These are phyloP conservation scores for Arctium lappa DNA, from an alignment of 129 eudicot species.

Conservation along the genomic window DNA sequence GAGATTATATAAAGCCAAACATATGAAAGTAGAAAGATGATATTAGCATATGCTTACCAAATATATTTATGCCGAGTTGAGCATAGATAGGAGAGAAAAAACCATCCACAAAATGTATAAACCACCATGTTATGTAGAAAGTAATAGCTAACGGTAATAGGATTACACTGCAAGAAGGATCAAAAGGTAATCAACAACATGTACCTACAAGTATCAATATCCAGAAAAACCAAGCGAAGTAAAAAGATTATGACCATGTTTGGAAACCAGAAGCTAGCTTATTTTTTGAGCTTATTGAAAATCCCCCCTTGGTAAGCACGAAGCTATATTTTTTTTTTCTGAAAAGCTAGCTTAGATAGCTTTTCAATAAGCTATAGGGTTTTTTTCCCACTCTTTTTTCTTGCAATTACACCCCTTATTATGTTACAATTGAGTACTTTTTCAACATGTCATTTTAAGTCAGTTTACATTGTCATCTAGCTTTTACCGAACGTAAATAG, in stretches of 20 bases:
- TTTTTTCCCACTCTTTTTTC: background rate
- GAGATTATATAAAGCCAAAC: background rate
- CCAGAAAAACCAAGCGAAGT: background rate
- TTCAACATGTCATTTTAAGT: background rate
- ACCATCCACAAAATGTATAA: slow-evolving; percentile 79
- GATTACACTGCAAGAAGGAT: slow-evolving; percentile 60
- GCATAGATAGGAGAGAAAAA: slow-evolving; percentile 86
- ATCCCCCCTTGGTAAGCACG: background rate
- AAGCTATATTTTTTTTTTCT: too few species aligned
- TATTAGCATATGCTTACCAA: slow-evolving; percentile 43
- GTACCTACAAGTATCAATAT: background rate
- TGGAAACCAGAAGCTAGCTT: too few species aligned
- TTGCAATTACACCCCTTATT: background rate
- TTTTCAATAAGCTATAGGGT: background rate
- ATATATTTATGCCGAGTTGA: slow-evolving; percentile 73
- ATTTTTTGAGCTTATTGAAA: too few species aligned
- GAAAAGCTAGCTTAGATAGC: background rate
- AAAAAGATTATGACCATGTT: background rate
- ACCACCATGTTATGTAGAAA: slow-evolving; percentile 84
- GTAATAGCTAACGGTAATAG: slow-evolving; percentile 75
- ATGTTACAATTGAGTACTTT: background rate
- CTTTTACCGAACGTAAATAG: background rate
- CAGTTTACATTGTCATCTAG: background rate
- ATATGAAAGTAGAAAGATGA: background rate
- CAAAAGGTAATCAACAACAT: background rate